Conservation (phyloP, 352 stramenopile species). For the Pythium graminicola region DNA sequence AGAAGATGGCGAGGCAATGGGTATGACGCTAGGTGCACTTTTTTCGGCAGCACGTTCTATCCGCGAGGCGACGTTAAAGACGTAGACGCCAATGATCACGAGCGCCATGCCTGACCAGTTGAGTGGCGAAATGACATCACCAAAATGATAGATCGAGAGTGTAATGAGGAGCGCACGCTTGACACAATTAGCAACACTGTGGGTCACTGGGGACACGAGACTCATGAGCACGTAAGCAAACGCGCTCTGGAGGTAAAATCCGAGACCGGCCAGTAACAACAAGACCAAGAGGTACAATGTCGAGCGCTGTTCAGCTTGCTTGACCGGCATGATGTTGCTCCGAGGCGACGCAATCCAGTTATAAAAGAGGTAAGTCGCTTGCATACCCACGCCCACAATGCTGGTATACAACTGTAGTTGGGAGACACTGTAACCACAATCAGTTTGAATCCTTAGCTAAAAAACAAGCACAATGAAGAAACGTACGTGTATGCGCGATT, state of each 20-base stretch:
- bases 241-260: conserved; percentile 88
- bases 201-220: conserved; percentile 85
- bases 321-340: conserved; percentile 19
- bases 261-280: conserved; percentile 61
- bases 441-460: too few species aligned
- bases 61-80: conserved; percentile 75
- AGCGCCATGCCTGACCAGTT: conserved; percentile 84
- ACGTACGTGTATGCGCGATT: conserved; percentile 71
- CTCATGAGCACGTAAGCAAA: conserved; percentile 90
- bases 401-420: conserved; percentile 90
- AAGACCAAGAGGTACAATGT: conserved; percentile 42
- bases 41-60: conserved; percentile 38
- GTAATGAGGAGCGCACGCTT: conserved; percentile 88
- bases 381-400: conserved; percentile 77
- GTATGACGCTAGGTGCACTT: conserved; percentile 30
- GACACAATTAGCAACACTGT: conserved; percentile 88
- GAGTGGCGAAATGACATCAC: conserved; percentile 71
- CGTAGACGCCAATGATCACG: conserved; percentile 85
- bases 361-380: conserved; percentile 74
- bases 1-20: too few species aligned
- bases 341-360: conserved; percentile 43
- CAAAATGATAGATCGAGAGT: conserved; percentile 88
- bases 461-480: not conserved
- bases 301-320: conserved; percentile 24
- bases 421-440: conserved; percentile 40